Evolutionary conservation across 31 red algal genomes (phyloP), one percentile per base, ranked within the genome.

Genomic region (Odonthalia washingtoniensis): DNA sequence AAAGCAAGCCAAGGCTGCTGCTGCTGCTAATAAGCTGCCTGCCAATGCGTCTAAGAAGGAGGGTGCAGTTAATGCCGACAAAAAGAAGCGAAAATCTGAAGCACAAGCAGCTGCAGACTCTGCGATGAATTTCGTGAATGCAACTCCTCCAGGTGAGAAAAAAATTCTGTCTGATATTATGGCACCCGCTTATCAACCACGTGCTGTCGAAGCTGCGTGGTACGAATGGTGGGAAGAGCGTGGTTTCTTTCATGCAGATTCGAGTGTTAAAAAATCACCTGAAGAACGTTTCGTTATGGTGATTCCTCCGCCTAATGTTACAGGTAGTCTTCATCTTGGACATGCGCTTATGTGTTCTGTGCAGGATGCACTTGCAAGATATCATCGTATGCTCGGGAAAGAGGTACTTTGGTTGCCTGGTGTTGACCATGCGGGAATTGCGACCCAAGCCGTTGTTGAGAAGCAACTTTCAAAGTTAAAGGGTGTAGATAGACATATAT

Each of bases 221-320:
- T 95, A 97, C 82, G 93, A 99, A 43, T 95, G 93, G 93, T 99
- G 98, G 98, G 93, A 97, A 46, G 87, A 82, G 70, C 66, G 94
- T 46, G 87, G 94, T 36, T 99, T 79, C 79, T 99, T 97, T 65
- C 81, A 89, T 53, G 97, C 83, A 21, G 75, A 84, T 45, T 73
- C 85, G 40, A 82, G 77, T 77, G 52, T 77, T 61, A 70, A 70
- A 30, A 88, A 84, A 35, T 17, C 57, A n/a, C 72, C 83, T 43
- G 78, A 89, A 21, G 91, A 97, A 18, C 81, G 62, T 1, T 99
- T 95, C 82, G 72, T 94, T 3, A 99, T 99, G 90, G 95, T 99
- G 5, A 99, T 99, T 46, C 98, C 98, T 1, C 98, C 98, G 16
- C 98, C 98, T 26, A 99, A 99, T 80, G 98, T 99, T 0, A 99